phyloP scores from a whole-genome alignment of 345 rosid genomes.

The Acer yangbiense region DNA sequence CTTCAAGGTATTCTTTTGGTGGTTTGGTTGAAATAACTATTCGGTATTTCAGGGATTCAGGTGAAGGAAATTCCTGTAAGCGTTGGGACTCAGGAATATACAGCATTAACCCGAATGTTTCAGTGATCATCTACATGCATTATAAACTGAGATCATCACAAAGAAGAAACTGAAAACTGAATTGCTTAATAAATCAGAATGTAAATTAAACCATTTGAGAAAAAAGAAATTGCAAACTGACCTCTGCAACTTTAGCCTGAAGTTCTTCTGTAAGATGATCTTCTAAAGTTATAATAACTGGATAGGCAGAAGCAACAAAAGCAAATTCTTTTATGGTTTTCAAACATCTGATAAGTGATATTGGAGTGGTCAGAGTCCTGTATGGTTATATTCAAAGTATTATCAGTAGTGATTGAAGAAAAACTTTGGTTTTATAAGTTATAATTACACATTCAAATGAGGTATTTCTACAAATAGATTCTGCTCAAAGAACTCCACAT shows the following conservation, averaged over 20 bases:
- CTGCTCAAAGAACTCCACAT: neutral
- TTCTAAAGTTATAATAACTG: constrained; percentile 89
- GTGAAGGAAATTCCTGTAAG: constrained; percentile 80
- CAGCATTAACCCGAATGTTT: constrained; percentile 71
- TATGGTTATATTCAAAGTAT: constrained; percentile 14
- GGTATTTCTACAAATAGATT: neutral
- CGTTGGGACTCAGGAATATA: constrained; percentile 63
- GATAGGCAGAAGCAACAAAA: constrained; percentile 73
- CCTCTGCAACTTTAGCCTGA: constrained; percentile 95
- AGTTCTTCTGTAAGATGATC: constrained; percentile 92
- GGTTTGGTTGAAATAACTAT: constrained; percentile 95
- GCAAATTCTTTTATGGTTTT: constrained; percentile 77
- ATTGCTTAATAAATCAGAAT: neutral
- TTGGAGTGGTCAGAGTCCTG: constrained; percentile 88
- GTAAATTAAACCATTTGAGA: neutral
- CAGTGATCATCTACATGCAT: constrained; percentile 59
- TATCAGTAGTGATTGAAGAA: neutral
- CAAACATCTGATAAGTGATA: constrained; percentile 71
- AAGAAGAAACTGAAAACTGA: constrained; percentile 15
- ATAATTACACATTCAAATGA: neutral
- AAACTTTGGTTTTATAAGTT: neutral
- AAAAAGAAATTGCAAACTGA: constrained; percentile 18
- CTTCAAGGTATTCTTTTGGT: constrained; percentile 82
- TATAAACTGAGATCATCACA: neutral
- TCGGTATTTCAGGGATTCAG: constrained; percentile 64